Percentiles rank a stretch among this genome's conserved stretches.
Evolutionary conservation across 2,329 filamentous ascomycete genomes (phyloP).

Genomic region (Trichoderma polysporum): DNA sequence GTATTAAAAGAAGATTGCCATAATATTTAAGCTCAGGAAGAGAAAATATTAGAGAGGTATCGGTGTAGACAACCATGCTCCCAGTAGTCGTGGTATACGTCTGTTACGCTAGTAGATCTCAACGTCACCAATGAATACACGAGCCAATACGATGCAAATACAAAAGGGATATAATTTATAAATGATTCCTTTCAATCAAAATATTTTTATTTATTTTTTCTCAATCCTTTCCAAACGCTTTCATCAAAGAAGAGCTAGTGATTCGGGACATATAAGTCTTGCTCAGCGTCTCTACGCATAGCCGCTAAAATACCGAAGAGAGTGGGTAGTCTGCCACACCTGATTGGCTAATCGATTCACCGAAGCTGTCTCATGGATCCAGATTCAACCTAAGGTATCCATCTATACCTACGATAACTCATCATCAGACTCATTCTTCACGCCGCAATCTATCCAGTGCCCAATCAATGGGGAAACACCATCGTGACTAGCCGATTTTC

Average conservation of each 20-base stretch:
- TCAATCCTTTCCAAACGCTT: background rate
- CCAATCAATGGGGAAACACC: background rate
- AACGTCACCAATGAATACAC: background rate
- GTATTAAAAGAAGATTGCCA: background rate
- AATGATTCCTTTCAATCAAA: background rate
- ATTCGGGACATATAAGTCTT: background rate
- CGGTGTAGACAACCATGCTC: background rate
- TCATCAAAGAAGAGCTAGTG: background rate
- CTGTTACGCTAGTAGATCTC: too few relatives aligned
- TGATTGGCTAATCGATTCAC: constrained; percentile 3
- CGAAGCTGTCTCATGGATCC: constrained; percentile 1
- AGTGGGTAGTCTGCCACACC: background rate
- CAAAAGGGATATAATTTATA: background rate
- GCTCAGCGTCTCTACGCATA: background rate
- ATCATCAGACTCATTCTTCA: background rate
- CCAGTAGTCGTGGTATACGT: too few relatives aligned
- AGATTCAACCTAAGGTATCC: background rate
- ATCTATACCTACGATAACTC: background rate
- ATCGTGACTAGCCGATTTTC: background rate
- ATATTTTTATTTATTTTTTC: background rate
- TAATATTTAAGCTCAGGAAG: too few relatives aligned
- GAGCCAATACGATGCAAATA: background rate
- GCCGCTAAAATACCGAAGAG: background rate
- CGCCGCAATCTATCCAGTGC: background rate
- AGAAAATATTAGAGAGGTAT: background rate